A percentile compares a stretch with the other conserved stretches of the same genome.
phyloP scores from a whole-genome alignment of 202 grass and related monocot genomes.

The Zizania palustris region DNA sequence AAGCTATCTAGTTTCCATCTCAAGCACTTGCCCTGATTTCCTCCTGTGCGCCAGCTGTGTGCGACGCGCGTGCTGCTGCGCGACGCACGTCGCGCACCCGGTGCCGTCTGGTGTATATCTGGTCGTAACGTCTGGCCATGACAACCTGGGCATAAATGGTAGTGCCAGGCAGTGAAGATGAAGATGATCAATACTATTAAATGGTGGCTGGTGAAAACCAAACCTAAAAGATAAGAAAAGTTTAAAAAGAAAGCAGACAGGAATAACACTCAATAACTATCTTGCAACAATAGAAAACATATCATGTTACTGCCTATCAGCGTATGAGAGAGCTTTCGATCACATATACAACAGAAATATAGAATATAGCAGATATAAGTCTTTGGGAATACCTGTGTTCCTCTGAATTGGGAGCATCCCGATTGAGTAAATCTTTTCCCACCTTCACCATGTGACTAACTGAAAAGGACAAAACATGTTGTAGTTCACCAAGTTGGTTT shows the following conservation, averaged over 20 bases:
- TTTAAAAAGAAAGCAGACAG: constrained; percentile 12
- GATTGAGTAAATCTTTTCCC: constrained; percentile 70
- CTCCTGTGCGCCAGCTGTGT: no score
- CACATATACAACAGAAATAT: constrained; percentile 16
- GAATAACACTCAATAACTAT: neutral
- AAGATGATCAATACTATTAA: constrained; percentile 89
- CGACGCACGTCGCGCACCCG: no score
- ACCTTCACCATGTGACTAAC: constrained; percentile 89
- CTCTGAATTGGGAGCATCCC: constrained; percentile 70
- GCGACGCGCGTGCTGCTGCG: no score
- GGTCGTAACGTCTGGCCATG: no score
- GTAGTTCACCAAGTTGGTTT: neutral
- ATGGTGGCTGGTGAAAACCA: constrained; percentile 93
- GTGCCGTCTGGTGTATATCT: no score
- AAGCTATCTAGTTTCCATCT: no score
- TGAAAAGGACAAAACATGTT: constrained; percentile 40
- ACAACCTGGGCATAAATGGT: constrained; percentile 86
- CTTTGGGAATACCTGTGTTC: constrained; percentile 64
- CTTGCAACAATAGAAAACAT: neutral
- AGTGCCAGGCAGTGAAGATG: constrained; percentile 95
- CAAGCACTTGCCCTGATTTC: no score
- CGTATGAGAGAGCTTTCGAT: neutral
- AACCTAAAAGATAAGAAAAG: constrained; percentile 50
- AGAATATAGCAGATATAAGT: constrained; percentile 10
- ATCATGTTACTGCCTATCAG: neutral